Conservation (phyloP, 164 flowering plant species). For the Tetracentron sinense region DNA sequence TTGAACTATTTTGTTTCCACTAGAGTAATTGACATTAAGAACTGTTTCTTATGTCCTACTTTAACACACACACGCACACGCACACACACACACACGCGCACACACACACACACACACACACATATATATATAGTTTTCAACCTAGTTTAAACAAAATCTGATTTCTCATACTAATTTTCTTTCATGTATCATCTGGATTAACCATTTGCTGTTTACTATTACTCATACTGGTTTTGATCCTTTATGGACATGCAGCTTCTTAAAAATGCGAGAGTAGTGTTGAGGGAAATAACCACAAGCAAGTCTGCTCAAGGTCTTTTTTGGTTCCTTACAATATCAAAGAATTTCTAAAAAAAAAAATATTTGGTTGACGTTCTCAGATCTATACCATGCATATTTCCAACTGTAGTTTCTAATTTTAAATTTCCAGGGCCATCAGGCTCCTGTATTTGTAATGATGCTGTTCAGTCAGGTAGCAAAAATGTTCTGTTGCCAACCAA, state of each 20-base stretch:
- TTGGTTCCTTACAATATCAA: not conserved
- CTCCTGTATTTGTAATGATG: conserved; percentile 16
- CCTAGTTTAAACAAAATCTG: too few species aligned
- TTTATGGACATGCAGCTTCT: conserved; percentile 24
- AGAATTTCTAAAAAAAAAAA: not conserved
- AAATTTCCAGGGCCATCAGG: not conserved
- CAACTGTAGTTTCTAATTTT: not conserved
- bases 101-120: too few species aligned
- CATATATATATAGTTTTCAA: too few species aligned
- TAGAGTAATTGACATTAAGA: too few species aligned
- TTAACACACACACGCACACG: too few species aligned
- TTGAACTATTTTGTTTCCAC: not conserved
- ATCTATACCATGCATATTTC: not conserved
- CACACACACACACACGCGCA: too few species aligned
- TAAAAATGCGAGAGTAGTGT: conserved; percentile 16
- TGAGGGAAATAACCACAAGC: conserved; percentile 28
- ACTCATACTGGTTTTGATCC: not conserved
- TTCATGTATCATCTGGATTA: not conserved
- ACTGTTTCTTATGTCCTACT: too few species aligned
- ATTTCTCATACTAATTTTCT: not conserved
- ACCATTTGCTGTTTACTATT: not conserved
- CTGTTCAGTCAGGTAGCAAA: conserved; percentile 18
- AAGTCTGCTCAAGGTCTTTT: conserved; percentile 11
- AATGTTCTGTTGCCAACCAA: conserved; percentile 11
- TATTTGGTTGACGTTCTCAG: not conserved